Evolutionary conservation across 768 basidiomycete species (phyloP).

Genomic region (Favolaschia claudopus): DNA sequence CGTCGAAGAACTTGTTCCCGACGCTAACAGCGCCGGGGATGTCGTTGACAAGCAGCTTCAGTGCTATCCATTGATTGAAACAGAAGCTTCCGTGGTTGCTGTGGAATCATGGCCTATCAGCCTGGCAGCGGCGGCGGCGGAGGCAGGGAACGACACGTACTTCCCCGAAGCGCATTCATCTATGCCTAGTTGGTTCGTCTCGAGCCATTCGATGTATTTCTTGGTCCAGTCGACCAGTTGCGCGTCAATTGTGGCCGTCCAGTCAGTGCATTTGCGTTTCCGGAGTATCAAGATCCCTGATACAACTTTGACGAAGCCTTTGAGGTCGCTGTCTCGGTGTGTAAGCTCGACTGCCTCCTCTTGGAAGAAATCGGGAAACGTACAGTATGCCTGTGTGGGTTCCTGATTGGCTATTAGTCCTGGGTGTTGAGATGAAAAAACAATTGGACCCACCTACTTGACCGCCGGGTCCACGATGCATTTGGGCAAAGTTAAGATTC

Average conservation of each 20-base stretch:
- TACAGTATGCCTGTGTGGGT: slow-evolving; percentile 64
- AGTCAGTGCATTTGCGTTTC: slow-evolving; percentile 54
- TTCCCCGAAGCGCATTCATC: slow-evolving; percentile 56
- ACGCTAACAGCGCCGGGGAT: slow-evolving; percentile 53
- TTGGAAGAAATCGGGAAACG: slow-evolving; percentile 27
- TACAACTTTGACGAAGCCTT: slow-evolving; percentile 63
- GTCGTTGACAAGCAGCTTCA: slow-evolving; percentile 64
- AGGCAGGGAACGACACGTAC: slow-evolving; percentile 43
- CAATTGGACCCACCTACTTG: slow-evolving; percentile 31
- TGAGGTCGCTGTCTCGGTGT: slow-evolving; percentile 62
- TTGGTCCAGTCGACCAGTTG: slow-evolving; percentile 58
- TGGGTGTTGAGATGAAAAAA: slow-evolving; percentile 31
- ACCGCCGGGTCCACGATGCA: slow-evolving; percentile 50
- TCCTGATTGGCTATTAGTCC: slow-evolving; percentile 38
- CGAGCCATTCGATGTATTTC: slow-evolving; percentile 64
- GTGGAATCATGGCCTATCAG: background rate
- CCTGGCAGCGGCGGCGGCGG: background rate
- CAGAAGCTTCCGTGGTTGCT: slow-evolving; percentile 77
- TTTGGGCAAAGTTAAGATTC: slow-evolving; percentile 65
- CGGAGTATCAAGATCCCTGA: slow-evolving; percentile 62
- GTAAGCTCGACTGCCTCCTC: slow-evolving; percentile 3
- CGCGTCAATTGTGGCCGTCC: slow-evolving; percentile 60
- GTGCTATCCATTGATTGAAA: slow-evolving; percentile 63
- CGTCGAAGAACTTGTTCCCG: slow-evolving; percentile 60
- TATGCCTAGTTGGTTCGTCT: slow-evolving; percentile 54